Evolutionary conservation across 1,139 yeast genomes (phyloP).

Genomic region (Entelexis paramagnoliae): DNA sequence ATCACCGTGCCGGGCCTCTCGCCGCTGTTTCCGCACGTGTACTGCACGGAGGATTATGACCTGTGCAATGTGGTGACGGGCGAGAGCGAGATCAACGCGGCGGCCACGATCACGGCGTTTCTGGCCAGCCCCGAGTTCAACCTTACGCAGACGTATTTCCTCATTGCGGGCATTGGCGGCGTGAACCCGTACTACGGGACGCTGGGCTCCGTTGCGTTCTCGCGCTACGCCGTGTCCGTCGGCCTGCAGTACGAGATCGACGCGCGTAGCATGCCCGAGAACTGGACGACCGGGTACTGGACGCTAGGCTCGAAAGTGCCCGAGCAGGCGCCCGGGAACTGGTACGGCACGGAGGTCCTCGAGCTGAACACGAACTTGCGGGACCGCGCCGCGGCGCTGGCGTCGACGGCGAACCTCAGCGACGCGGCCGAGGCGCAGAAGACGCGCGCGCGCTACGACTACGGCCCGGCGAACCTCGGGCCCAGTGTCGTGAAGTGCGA

Average conservation of each 20-base stretch:
- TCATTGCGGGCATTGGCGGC: constrained; percentile 60
- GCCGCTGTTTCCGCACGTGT: constrained; percentile 48
- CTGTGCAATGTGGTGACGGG: constrained; percentile 58
- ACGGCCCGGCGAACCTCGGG: constrained; percentile 41
- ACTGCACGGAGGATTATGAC: constrained; percentile 45
- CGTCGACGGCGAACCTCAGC: constrained; percentile 40
- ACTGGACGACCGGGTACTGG: constrained; percentile 55
- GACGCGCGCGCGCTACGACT: constrained; percentile 27
- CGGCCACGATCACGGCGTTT: constrained; percentile 48
- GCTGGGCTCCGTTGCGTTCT: constrained; percentile 50
- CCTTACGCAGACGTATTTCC: constrained; percentile 48
- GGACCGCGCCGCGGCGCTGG: constrained; percentile 48
- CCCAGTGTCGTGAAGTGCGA: constrained; percentile 50
- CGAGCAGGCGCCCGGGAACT: constrained; percentile 43
- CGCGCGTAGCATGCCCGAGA: constrained; percentile 37
- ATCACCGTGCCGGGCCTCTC: constrained; percentile 54
- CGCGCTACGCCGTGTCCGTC: constrained; percentile 54
- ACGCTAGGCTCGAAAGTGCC: constrained; percentile 46
- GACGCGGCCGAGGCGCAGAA: constrained; percentile 42
- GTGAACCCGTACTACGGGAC: constrained; percentile 44
- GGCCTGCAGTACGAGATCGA: constrained; percentile 52
- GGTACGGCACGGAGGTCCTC: constrained; percentile 57
- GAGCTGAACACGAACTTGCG: constrained; percentile 51
- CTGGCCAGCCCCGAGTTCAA: constrained; percentile 48
- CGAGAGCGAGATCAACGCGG: constrained; percentile 62